Evolutionary conservation across 2,329 filamentous ascomycete species (phyloP).

Genomic region (Chaetomiaceae sp.): DNA sequence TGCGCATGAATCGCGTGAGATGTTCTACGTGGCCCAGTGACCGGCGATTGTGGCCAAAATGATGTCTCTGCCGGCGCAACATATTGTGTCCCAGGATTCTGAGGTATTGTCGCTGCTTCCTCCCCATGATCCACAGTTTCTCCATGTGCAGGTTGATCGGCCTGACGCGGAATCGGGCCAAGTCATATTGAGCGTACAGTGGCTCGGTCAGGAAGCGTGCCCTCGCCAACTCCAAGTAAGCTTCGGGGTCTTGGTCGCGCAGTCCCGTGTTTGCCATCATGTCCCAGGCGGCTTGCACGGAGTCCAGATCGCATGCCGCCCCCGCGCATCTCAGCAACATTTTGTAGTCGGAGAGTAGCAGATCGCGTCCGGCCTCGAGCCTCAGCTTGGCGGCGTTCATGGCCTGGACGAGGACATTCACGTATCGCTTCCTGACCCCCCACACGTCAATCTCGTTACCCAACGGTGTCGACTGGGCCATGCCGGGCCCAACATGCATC

Average conservation of each 20-base stretch:
- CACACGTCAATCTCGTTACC: constrained; percentile 35
- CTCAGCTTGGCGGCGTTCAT: constrained; percentile 32
- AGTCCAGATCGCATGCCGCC: constrained; percentile 32
- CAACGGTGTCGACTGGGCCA: constrained; percentile 35
- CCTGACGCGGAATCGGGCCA: constrained; percentile 33
- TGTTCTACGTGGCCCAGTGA: constrained; percentile 25
- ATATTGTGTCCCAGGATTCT: constrained; percentile 4
- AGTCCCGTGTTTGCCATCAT: constrained; percentile 22
- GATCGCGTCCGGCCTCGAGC: constrained; percentile 19
- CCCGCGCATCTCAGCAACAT: constrained; percentile 43
- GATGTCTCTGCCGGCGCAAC: constrained; percentile 5
- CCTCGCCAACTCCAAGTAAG: constrained; percentile 40
- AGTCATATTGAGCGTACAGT: constrained; percentile 42
- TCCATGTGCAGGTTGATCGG: constrained; percentile 34
- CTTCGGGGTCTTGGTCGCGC: background rate
- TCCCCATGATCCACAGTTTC: constrained; percentile 12
- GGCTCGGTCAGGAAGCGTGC: constrained; percentile 42
- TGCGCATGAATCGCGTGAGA: constrained; percentile 27
- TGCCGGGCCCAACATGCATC: constrained; percentile 34
- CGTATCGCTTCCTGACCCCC: constrained; percentile 40
- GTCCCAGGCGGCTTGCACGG: constrained; percentile 26
- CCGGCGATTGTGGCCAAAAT: constrained; percentile 30
- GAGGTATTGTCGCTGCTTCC: constrained; percentile 11
- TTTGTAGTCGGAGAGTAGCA: constrained; percentile 38
- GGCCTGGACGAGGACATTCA: constrained; percentile 32